These are phyloP conservation scores for Glycine soja DNA, from an alignment of 306 rosid species.

Conservation along the genomic window DNA sequence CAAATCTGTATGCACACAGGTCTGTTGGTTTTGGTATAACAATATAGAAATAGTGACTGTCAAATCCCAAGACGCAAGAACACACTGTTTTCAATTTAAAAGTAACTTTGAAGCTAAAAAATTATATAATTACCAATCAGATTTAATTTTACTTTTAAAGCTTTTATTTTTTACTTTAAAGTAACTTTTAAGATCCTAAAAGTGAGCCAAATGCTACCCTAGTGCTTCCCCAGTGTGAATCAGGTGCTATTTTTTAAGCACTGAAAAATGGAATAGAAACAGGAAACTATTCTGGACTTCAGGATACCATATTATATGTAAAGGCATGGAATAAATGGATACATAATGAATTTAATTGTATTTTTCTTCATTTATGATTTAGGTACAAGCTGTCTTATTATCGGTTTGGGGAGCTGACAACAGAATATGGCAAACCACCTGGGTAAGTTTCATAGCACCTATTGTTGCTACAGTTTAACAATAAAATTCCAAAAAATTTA, in stretches of 20 bases:
- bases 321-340: neutral
- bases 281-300: neutral
- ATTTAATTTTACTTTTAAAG: neutral
- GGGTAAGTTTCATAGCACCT: conserved; percentile 67
- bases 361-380: conserved; percentile 40
- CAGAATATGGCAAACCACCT: conserved; percentile 97
- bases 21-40: conserved; percentile 20
- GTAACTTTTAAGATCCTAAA: neutral
- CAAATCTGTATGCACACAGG: conserved; percentile 14
- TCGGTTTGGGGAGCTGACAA: conserved; percentile 96
- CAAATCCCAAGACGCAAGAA: neutral
- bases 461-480: conserved; percentile 23
- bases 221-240: conserved; percentile 10
- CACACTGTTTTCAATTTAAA: neutral
- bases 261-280: neutral
- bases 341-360: conserved; percentile 26
- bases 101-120: neutral
- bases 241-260: neutral
- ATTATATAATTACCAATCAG: neutral
- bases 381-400: conserved; percentile 97
- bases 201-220: neutral
- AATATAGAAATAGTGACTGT: neutral
- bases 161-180: neutral
- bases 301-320: conserved; percentile 7
- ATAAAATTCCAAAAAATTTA: neutral